These are phyloP conservation scores for Acorus calamus DNA, from an alignment of 106 monocot species.

Conservation along the genomic window DNA sequence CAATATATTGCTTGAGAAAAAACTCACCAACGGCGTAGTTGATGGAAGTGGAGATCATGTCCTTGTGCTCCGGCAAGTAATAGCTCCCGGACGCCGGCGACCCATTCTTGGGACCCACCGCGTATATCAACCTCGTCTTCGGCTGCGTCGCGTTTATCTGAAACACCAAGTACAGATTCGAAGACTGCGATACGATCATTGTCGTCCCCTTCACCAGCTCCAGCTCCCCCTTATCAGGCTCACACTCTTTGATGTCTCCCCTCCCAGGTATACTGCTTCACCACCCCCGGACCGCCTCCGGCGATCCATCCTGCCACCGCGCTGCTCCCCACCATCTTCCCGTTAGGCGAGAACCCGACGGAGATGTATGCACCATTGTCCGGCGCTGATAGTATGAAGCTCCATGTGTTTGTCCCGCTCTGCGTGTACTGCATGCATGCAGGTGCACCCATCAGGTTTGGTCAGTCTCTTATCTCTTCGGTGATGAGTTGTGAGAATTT, in stretches of 20 bases:
- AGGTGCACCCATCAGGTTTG: not conserved
- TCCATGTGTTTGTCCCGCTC: conserved; percentile 4
- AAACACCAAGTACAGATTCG: conserved; percentile 5
- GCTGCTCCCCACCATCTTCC: conserved; percentile 7
- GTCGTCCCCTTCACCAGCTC: not conserved
- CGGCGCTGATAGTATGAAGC: conserved; percentile 7
- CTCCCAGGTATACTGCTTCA: conserved; percentile 10
- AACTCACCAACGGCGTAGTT: conserved; percentile 15
- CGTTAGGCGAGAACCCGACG: conserved; percentile 4
- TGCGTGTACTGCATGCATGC: conserved; percentile 1
- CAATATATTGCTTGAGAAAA: not conserved
- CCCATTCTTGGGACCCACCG: not conserved
- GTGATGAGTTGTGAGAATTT: too few species aligned
- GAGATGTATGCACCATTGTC: conserved; percentile 7
- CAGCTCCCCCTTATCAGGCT: conserved; percentile 2
- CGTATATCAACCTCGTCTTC: conserved; percentile 1
- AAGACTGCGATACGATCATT: conserved; percentile 1
- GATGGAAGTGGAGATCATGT: conserved; percentile 7
- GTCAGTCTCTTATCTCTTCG: too few species aligned
- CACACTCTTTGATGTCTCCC: not conserved
- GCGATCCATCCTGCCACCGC: conserved; percentile 3
- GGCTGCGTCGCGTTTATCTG: conserved; percentile 4
- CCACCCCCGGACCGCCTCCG: not conserved
- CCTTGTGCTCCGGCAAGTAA: not conserved
- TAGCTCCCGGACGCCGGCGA: not conserved